phyloP scores from a whole-genome alignment of 345 rosid species.

The Gossypium arboreum region DNA sequence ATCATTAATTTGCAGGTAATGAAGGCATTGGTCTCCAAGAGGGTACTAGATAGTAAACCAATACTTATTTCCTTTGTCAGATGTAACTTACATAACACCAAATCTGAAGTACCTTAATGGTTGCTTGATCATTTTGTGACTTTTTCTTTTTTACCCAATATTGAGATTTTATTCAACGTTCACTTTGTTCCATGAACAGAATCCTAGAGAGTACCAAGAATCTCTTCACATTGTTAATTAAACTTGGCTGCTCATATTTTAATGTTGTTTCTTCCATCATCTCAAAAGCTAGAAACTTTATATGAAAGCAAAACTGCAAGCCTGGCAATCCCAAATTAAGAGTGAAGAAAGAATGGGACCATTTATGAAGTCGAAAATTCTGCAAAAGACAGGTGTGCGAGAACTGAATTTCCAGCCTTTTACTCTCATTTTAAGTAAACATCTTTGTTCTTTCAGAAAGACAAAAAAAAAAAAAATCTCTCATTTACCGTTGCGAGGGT shows the following conservation, averaged over 20 bases:
- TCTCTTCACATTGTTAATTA: constrained; percentile 70
- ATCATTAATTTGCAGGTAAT: constrained; percentile 41
- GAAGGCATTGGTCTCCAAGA: constrained; percentile 82
- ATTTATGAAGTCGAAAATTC: too few relatives aligned
- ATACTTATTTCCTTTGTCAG: constrained; percentile 78
- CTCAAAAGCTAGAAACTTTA: constrained; percentile 52
- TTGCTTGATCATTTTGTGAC: constrained; percentile 66
- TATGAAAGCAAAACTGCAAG: constrained; percentile 77
- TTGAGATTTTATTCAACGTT: not conserved
- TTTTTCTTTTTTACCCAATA: not conserved
- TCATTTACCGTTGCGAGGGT: too few relatives aligned
- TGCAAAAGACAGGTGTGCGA: too few relatives aligned
- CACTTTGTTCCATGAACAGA: constrained; percentile 30
- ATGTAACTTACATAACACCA: constrained; percentile 85
- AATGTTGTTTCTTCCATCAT: constrained; percentile 38
- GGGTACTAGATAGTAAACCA: constrained; percentile 73
- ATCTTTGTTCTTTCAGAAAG: too few relatives aligned
- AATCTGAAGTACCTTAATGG: constrained; percentile 73
- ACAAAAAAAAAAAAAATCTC: too few relatives aligned
- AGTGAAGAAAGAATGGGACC: too few relatives aligned
- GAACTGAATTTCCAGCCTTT: too few relatives aligned
- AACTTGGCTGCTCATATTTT: constrained; percentile 70
- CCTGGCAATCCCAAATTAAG: constrained; percentile 37
- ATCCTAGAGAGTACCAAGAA: constrained; percentile 93
- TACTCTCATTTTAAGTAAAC: too few relatives aligned